These are phyloP conservation scores for Haematococcus lacustris DNA, from an alignment of 139 green algal genomes.

Conservation along the genomic window DNA sequence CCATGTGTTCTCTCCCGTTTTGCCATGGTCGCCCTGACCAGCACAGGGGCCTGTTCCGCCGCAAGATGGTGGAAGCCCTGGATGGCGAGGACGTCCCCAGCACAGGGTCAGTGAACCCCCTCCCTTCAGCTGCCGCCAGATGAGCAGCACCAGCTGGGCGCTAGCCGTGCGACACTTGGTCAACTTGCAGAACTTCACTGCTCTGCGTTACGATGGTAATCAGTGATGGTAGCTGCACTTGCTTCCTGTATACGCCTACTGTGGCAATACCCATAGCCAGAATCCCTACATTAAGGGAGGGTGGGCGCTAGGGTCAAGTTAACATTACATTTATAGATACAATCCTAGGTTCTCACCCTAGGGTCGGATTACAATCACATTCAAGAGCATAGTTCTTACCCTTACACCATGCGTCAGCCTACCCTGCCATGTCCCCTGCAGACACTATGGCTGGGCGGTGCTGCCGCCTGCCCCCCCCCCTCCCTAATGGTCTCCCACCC, in stretches of 20 bases:
- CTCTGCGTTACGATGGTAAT: no score
- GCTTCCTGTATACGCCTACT: not conserved
- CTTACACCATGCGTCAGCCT: no score
- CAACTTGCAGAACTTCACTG: not conserved
- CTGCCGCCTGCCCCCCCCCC: no score
- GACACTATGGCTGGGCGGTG: no score
- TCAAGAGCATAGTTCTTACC: not conserved
- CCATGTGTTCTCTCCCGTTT: not conserved
- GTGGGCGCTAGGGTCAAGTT: not conserved
- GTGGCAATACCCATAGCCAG: not conserved
- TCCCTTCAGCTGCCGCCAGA: not conserved
- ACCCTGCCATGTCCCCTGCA: no score
- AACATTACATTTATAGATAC: not conserved
- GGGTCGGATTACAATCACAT: not conserved
- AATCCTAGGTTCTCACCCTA: not conserved
- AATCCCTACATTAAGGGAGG: not conserved
- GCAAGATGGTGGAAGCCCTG: conserved; percentile 68
- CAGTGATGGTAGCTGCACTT: not conserved
- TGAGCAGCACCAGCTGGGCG: not conserved
- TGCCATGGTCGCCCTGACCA: no score
- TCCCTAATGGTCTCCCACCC: no score
- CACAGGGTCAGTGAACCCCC: conserved; percentile 31
- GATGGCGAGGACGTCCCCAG: conserved; percentile 53
- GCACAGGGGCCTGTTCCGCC: conserved; percentile 69
- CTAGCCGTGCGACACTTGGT: not conserved